Evolutionary conservation across 306 rosid species (phyloP), one percentile per base, ranked within the genome.

Genomic region (Dryas drummondii): DNA sequence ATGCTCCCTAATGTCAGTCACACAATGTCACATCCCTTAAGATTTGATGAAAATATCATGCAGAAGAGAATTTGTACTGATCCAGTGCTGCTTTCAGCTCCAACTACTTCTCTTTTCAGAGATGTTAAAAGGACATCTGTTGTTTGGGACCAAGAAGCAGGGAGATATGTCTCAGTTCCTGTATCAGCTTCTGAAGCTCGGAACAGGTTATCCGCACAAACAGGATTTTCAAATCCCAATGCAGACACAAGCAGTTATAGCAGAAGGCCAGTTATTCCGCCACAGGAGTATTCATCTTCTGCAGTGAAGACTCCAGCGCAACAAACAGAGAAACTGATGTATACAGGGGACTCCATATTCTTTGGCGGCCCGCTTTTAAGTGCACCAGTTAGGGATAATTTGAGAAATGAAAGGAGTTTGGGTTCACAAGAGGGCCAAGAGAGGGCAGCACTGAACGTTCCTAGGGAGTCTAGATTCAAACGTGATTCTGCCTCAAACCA

Each of bases 71-170:
- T 79, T 71, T 70, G 55, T 71, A 81, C 87, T n/a, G 97, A 91
- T 74, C 88, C 89, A 4, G 58, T 91, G 53, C 64, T 88, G 80
- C 87, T 88, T 79, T 85, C 97, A 26, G 88, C 85, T 77, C 84
- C 96, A 8, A 70, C 87, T 69, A 47, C 97, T 4, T 85, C 97
- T 82, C 88, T 93, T 87, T 86, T 91, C 82, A 80, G 98, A 76
- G 98, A 94, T n/a, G 88, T 90, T 69, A 87, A 85, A 76, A 90
- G 96, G 74, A 83, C 98, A 64, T 94, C 98, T 45, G 98, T 94
- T 75, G 97, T 91, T 65, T 94, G 97, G 98, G 98, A 94, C 82
- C 98, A 94, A 90, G 98, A 94, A 86, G 98, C 98, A 4, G 98
- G 98, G 71, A 83, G 98, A 78, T 94, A 91, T 71, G 87, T 94